phyloP scores from a whole-genome alignment of 176 grass and related monocot species.

The Avena atlantica region DNA sequence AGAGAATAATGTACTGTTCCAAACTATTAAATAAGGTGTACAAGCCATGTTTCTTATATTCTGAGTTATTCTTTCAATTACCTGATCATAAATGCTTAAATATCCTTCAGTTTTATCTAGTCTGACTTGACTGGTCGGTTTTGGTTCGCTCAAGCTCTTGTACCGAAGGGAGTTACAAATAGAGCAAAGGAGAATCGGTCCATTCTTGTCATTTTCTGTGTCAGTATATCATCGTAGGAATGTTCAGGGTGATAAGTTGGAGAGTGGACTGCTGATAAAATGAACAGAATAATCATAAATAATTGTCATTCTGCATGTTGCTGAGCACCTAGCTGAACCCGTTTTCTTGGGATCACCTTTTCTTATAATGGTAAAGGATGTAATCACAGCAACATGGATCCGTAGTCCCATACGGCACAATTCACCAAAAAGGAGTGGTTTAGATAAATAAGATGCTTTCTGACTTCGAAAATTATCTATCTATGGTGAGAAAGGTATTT shows the following conservation, averaged over 20 bases:
- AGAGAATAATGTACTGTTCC: conserved; percentile 1
- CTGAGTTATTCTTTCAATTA: conserved; percentile 6
- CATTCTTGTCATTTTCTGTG: background rate
- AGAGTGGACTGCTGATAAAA: too few species aligned
- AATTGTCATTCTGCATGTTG: too few species aligned
- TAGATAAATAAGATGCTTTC: background rate
- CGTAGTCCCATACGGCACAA: background rate
- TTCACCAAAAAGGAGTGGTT: background rate
- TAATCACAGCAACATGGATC: too few species aligned
- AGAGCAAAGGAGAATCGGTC: background rate
- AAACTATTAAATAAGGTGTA: background rate
- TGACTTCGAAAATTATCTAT: background rate
- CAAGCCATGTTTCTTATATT: background rate
- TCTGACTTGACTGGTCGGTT: background rate
- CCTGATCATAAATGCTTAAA: background rate
- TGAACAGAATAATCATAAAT: too few species aligned
- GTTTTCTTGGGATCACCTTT: too few species aligned
- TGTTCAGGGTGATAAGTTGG: conserved; percentile 19
- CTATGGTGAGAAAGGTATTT: conserved; percentile 10
- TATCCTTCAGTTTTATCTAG: conserved; percentile 3
- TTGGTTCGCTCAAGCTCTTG: conserved; percentile 10
- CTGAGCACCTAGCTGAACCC: too few species aligned
- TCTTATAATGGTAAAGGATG: too few species aligned
- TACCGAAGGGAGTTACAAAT: background rate
- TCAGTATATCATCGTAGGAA: conserved; percentile 2